These are phyloP conservation scores for Mycena floridula DNA, from an alignment of 768 basidiomycete genomes.

Conservation along the genomic window DNA sequence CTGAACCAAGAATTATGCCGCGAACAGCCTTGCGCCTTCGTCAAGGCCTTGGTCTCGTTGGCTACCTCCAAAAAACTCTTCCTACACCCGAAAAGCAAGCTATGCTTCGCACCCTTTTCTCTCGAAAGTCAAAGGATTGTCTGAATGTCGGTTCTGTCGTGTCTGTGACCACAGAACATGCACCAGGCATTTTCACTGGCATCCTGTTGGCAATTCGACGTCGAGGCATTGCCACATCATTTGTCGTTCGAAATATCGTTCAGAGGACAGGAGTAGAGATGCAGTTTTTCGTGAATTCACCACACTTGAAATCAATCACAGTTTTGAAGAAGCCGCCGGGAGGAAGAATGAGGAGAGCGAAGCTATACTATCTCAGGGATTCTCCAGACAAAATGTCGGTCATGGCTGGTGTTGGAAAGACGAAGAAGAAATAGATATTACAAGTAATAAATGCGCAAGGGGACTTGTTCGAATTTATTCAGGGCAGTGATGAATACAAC, in stretches of 20 bases:
- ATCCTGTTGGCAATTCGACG: conserved; percentile 80
- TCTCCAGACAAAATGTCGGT: conserved; percentile 81
- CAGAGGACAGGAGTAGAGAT: conserved; percentile 91
- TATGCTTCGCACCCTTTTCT: conserved; percentile 67
- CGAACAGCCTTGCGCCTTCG: conserved; percentile 34
- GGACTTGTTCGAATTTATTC: too few relatives aligned
- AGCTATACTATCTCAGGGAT: conserved; percentile 78
- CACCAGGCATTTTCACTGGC: conserved; percentile 82
- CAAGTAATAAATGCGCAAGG: too few relatives aligned
- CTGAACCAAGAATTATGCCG: conserved; percentile 35
- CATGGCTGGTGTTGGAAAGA: conserved; percentile 47
- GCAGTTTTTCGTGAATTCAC: conserved; percentile 83
- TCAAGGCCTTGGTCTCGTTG: conserved; percentile 75
- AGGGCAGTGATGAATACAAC: too few relatives aligned
- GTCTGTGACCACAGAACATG: conserved; percentile 68
- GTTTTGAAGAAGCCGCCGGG: conserved; percentile 62
- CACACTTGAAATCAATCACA: conserved; percentile 83
- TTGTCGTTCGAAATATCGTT: conserved; percentile 84
- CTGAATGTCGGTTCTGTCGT: conserved; percentile 84
- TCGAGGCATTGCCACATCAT: conserved; percentile 82
- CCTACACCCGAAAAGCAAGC: conserved; percentile 63
- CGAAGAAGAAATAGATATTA: conserved; percentile 6
- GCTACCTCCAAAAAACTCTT: conserved; percentile 59
- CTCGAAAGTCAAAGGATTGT: conserved; percentile 58
- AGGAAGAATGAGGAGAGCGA: conserved; percentile 67